These are phyloP conservation scores for Pseudogymnoascus sp. DNA, from an alignment of 2,329 filamentous ascomycete species.

Conservation along the genomic window DNA sequence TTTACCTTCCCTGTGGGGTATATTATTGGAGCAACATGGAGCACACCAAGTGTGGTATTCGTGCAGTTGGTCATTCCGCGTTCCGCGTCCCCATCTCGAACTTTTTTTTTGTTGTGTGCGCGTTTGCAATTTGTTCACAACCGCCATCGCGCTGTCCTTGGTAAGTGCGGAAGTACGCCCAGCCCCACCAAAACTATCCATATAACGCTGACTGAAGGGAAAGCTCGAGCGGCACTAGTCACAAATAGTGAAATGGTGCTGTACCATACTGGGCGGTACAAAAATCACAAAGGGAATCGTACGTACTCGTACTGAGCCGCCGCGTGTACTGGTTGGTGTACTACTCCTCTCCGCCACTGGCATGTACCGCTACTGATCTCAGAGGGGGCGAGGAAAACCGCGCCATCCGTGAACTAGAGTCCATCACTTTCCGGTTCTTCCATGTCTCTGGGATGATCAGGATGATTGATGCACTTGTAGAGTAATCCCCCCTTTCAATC, in stretches of 20 bases:
- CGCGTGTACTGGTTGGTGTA: constrained; percentile 4
- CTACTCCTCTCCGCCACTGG: neutral
- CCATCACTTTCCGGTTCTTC: constrained; percentile 3
- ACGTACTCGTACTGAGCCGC: constrained; percentile 2
- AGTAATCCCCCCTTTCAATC: neutral
- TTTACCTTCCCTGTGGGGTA: neutral
- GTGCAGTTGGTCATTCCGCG: neutral
- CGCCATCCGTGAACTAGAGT: neutral
- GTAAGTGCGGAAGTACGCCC: neutral
- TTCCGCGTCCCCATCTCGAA: neutral
- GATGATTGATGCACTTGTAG: constrained; percentile 1
- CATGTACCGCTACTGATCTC: constrained; percentile 2
- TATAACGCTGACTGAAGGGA: neutral
- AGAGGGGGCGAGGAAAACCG: neutral
- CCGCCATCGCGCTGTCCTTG: neutral
- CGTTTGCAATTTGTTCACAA: constrained; percentile 6
- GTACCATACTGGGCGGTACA: neutral
- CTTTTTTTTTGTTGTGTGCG: constrained; percentile 1
- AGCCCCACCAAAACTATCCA: neutral
- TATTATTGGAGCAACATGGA: constrained; percentile 7
- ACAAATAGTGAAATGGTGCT: neutral
- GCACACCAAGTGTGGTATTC: neutral
- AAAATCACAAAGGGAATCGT: neutral
- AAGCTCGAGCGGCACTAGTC: neutral
- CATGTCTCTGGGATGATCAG: constrained; percentile 5